phyloP scores from a whole-genome alignment of 1,284 basidiomycete species.

The Irpex sp. region DNA sequence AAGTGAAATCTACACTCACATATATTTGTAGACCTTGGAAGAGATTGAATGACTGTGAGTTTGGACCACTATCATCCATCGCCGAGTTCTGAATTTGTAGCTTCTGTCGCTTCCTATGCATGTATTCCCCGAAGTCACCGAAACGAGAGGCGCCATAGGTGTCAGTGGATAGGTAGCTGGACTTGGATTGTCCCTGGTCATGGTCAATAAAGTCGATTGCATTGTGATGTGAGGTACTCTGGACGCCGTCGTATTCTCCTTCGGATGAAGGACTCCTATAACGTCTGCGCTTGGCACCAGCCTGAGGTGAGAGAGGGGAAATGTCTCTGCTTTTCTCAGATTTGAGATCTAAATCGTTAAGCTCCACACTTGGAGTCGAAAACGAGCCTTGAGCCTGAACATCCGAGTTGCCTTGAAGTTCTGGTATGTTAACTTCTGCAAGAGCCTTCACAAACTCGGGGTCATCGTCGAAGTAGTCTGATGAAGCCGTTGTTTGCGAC shows the following conservation, averaged over 20 bases:
- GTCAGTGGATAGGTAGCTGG: slow-evolving; percentile 26
- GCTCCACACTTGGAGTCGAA: no score
- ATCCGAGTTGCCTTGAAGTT: slow-evolving; percentile 12
- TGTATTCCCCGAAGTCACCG: slow-evolving; percentile 84
- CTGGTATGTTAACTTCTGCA: slow-evolving; percentile 42
- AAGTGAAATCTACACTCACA: slow-evolving; percentile 39
- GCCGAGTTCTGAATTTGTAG: slow-evolving; percentile 81
- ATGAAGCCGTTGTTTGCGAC: slow-evolving; percentile 29
- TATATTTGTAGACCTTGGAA: slow-evolving; percentile 78
- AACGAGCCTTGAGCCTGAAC: no score
- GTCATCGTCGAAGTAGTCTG: slow-evolving; percentile 58
- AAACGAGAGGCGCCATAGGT: slow-evolving; percentile 81
- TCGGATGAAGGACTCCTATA: slow-evolving; percentile 1
- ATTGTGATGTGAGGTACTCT: slow-evolving; percentile 15
- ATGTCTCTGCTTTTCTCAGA: neutral
- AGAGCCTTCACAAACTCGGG: slow-evolving; percentile 52
- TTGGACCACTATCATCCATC: slow-evolving; percentile 36
- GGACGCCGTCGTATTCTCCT: slow-evolving; percentile 18
- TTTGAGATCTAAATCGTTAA: no score
- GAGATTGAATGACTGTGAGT: slow-evolving; percentile 31
- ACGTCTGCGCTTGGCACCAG: slow-evolving; percentile 19
- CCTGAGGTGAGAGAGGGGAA: slow-evolving; percentile 13
- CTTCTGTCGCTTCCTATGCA: slow-evolving; percentile 88
- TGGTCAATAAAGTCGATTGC: slow-evolving; percentile 18
- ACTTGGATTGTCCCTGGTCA: slow-evolving; percentile 1